phyloP scores from a whole-genome alignment of 208 protist species.

The Acanthamoeba culbertsoni region DNA sequence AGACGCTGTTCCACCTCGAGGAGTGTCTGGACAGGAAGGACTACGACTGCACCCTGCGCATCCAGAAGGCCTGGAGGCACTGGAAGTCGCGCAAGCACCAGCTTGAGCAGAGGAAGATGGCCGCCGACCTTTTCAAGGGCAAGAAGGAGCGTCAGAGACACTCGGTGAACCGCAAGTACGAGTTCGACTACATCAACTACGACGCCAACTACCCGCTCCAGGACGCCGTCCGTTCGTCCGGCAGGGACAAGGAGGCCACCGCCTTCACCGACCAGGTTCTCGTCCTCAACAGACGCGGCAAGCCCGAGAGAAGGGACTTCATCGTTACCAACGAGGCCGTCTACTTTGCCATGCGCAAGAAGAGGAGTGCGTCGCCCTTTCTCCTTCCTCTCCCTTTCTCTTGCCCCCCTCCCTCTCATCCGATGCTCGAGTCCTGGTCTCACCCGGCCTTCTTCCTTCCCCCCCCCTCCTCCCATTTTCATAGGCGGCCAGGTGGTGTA shows the following conservation, averaged over 20 bases:
- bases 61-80: constrained; percentile 72
- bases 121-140: constrained; percentile 68
- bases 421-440: too few relatives aligned
- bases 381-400: background rate
- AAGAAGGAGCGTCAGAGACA: constrained; percentile 80
- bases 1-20: constrained; percentile 82
- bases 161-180: constrained; percentile 76
- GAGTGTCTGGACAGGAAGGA: constrained; percentile 74
- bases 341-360: constrained; percentile 64
- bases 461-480: background rate
- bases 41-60: constrained; percentile 71
- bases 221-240: background rate
- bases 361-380: background rate
- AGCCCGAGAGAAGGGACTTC: constrained; percentile 62
- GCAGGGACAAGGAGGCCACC: constrained; percentile 71
- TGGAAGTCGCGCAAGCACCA: constrained; percentile 78
- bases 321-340: constrained; percentile 64
- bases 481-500: background rate
- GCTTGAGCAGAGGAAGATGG: constrained; percentile 69
- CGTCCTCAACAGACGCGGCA: constrained; percentile 60
- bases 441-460: background rate
- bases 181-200: constrained; percentile 81
- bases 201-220: constrained; percentile 78
- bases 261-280: constrained; percentile 66
- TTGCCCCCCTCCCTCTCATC: background rate